These are phyloP conservation scores for Paxillus involutus DNA, from an alignment of 768 basidiomycete genomes.

Conservation along the genomic window DNA sequence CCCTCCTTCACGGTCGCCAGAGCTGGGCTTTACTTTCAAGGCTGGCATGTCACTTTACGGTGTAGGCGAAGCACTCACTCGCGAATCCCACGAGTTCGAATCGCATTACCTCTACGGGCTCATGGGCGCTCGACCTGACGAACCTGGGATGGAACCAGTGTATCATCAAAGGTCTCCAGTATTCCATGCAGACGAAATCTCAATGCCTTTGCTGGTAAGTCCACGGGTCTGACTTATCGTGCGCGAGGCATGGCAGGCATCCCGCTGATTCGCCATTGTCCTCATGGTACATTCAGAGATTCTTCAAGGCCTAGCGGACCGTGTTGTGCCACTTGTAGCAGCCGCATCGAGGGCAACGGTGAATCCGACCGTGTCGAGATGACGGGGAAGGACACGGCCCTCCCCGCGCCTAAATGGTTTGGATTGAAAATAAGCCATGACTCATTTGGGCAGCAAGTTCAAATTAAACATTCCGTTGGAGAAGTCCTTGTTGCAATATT, in stretches of 20 bases:
- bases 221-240: neutral
- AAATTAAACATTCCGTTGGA: too few relatives aligned
- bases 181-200: constrained; percentile 57
- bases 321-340: constrained; percentile 34
- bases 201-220: constrained; percentile 56
- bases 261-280: neutral
- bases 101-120: constrained; percentile 55
- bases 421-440: constrained; percentile 3
- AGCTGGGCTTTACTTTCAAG: constrained; percentile 53
- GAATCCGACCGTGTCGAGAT: constrained; percentile 23
- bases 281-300: constrained; percentile 39
- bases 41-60: constrained; percentile 67
- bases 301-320: constrained; percentile 60
- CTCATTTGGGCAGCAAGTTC: too few relatives aligned
- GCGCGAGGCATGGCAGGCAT: too few relatives aligned
- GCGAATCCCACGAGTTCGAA: constrained; percentile 70
- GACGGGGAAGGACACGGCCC: constrained; percentile 39
- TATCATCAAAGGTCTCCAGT: constrained; percentile 59
- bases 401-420: constrained; percentile 42
- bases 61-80: constrained; percentile 49
- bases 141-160: constrained; percentile 46
- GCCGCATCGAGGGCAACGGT: neutral
- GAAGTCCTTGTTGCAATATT: too few relatives aligned
- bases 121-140: constrained; percentile 49
- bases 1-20: constrained; percentile 46